Conservation (phyloP, 1,284 basidiomycete species). For the Austroboletus novae-zelandiae region DNA sequence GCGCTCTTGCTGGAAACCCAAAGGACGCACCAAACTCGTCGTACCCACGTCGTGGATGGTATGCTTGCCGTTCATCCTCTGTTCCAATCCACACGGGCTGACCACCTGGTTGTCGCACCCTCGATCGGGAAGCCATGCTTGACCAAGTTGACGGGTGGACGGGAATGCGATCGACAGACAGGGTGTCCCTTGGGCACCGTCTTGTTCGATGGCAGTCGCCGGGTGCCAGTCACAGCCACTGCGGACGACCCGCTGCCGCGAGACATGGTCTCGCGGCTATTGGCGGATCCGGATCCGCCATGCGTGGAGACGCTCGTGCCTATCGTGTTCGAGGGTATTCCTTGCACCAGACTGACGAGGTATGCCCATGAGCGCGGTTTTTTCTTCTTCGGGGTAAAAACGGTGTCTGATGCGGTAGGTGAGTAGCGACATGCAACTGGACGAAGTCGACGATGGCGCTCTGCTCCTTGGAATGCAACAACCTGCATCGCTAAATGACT, state of each 20-base stretch:
- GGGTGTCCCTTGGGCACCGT: conserved; percentile 19
- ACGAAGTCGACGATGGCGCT: neutral
- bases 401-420: too few relatives aligned
- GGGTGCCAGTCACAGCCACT: neutral
- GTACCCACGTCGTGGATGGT: conserved; percentile 29
- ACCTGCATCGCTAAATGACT: too few relatives aligned
- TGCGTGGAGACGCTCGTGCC: conserved; percentile 8
- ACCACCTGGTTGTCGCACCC: too few relatives aligned
- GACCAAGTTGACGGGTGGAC: too few relatives aligned
- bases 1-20: conserved; percentile 21
- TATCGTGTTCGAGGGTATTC: conserved; percentile 15
- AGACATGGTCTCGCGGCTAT: conserved; percentile 11
- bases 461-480: too few relatives aligned
- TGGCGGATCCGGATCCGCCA: conserved; percentile 5
- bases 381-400: too few relatives aligned
- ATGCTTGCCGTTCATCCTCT: neutral
- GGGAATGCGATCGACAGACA: neutral
- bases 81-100: too few relatives aligned
- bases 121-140: too few relatives aligned
- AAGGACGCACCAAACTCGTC: conserved; percentile 16
- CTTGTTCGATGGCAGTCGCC: conserved; percentile 10
- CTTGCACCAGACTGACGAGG: conserved; percentile 18
- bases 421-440: too few relatives aligned
- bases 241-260: conserved; percentile 6
- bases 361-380: neutral